Percentiles rank a stretch among this genome's conserved stretches.
phyloP scores from a whole-genome alignment of 2,329 filamentous ascomycete species.

The Aspergillus quadrilineatus region DNA sequence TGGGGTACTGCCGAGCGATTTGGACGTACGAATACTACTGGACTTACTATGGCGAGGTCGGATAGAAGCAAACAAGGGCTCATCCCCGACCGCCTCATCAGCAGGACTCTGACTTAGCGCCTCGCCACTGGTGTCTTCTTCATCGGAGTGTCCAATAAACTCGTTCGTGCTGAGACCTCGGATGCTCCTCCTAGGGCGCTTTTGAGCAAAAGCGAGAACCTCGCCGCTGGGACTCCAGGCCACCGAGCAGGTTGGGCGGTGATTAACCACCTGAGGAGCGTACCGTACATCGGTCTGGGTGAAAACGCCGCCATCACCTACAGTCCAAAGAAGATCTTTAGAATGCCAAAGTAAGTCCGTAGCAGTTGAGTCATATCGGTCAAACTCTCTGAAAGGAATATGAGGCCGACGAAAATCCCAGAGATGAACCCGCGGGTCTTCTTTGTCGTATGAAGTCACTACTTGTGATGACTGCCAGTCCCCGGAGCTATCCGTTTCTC shows the following conservation, averaged over 20 bases:
- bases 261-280: conserved; percentile 58
- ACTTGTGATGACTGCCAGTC: conserved; percentile 62
- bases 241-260: conserved; percentile 56
- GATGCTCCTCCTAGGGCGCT: conserved; percentile 46
- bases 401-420: conserved; percentile 65
- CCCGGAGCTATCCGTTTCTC: conserved; percentile 51
- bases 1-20: conserved; percentile 55
- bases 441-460: conserved; percentile 61
- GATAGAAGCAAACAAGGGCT: conserved; percentile 53
- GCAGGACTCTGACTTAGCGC: conserved; percentile 52
- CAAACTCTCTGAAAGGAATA: conserved; percentile 62
- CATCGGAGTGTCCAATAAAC: conserved; percentile 42
- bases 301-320: conserved; percentile 61
- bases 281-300: conserved; percentile 63
- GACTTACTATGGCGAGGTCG: conserved; percentile 49
- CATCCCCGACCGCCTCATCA: conserved; percentile 58
- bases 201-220: conserved; percentile 56
- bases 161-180: conserved; percentile 42
- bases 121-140: conserved; percentile 49
- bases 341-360: conserved; percentile 65
- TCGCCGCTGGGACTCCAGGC: conserved; percentile 59
- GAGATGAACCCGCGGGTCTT: conserved; percentile 61
- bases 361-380: conserved; percentile 54
- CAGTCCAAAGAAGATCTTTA: conserved; percentile 64
- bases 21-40: conserved; percentile 49